These are phyloP conservation scores for Medicago arabica DNA, from an alignment of 306 rosid species.

Conservation along the genomic window DNA sequence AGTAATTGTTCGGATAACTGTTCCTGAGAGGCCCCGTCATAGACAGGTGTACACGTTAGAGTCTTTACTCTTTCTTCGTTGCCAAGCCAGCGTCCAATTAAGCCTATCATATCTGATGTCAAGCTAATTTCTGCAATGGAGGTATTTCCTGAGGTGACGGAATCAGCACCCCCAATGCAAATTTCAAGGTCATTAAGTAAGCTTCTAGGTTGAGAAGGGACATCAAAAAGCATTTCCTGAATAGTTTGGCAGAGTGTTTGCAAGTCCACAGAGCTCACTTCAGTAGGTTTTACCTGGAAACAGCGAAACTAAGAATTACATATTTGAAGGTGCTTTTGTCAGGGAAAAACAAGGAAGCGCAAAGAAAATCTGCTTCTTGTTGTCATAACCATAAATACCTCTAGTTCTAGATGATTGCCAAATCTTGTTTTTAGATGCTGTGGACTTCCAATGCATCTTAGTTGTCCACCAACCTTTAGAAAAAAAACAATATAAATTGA, in stretches of 20 bases:
- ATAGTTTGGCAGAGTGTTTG: conserved; percentile 71
- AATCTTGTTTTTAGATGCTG: conserved; percentile 92
- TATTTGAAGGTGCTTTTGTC: conserved; percentile 40
- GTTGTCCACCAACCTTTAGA: conserved; percentile 86
- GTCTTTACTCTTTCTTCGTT: conserved; percentile 79
- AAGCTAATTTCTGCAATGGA: conserved; percentile 79
- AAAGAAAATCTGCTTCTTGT: conserved; percentile 34
- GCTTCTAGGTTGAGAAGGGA: conserved; percentile 82
- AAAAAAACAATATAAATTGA: conserved; percentile 41
- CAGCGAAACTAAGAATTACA: conserved; percentile 37
- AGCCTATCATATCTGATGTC: conserved; percentile 73
- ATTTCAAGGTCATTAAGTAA: conserved; percentile 84
- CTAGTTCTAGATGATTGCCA: conserved; percentile 92
- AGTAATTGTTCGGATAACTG: conserved; percentile 79
- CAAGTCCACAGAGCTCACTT: conserved; percentile 77
- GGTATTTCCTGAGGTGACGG: conserved; percentile 64
- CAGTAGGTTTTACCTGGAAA: conserved; percentile 81
- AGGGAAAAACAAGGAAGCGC: conserved; percentile 16
- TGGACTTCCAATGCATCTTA: conserved; percentile 93
- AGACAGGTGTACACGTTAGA: conserved; percentile 56
- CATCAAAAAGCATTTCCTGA: conserved; percentile 60
- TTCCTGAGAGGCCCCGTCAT: conserved; percentile 70
- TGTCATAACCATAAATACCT: conserved; percentile 57
- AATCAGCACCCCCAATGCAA: conserved; percentile 77
- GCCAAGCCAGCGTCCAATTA: conserved; percentile 85